Base-by-base conservation (phyloP, 2,329 filamentous ascomycete genomes). In the Mycosphaerella arachidis region DNA sequence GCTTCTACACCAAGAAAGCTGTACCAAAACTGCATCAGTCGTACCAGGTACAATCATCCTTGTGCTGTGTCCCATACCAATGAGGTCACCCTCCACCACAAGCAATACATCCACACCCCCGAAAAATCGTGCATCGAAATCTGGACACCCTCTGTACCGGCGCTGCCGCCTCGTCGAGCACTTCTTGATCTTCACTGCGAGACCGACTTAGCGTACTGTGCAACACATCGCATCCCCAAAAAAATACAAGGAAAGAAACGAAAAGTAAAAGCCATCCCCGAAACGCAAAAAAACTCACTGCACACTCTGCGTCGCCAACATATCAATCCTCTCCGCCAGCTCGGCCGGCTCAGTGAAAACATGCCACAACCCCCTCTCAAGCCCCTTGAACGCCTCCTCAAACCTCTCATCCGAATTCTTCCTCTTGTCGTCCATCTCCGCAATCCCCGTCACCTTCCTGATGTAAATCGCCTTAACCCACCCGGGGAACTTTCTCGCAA, bases 381-480 rank as follows among this genome's bases (percentile, higher is more conserved):
- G 79, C 45, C 81, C 86, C 66, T 87, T 79, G 73, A 97, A 97
- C 0, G 93, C 93, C 68, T 86, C 84, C 71, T 92, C 86, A 69
- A 97, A 97, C 31, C 94, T 81, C 66, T 85, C 81, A 0, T 84
- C 81, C n/a, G 62, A 60, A 57, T 81, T 81, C 69, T 87, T 86
- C 68, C 91, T 91, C 75, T 89, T 90, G 68, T 88, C 84, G 35
- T 87, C 80, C 74, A 93, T 89, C 33, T 88, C 83, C 0, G 87
- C 85, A 27, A 94, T 71, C 63, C 92, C 88, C 2, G 82, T 86
- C 0, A 94, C 91, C 71, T 90, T 93, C 56, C 92, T 85, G 68
- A 97, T 96, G 64, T 90, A 88, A 51, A 97, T 94, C 12, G 89
- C 83, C 62, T 85, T 84, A 62, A 97, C 84, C 91, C 92, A 97